Conservation (phyloP, 2,329 filamentous ascomycete species). For the Curvularia lunata region DNA sequence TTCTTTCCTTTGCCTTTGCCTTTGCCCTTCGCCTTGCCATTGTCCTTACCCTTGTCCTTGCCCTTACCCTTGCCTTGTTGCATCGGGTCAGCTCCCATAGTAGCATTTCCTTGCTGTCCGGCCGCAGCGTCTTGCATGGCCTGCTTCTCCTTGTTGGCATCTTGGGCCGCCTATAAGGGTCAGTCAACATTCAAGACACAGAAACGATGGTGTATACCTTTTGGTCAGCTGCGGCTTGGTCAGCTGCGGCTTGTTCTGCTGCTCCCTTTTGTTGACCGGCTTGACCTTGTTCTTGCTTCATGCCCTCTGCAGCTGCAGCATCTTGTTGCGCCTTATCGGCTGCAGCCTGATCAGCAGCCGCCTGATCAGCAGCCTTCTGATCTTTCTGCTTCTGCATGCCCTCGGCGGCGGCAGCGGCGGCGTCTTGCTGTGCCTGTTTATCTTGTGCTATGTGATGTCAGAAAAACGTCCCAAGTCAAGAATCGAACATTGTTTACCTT, state of each 20-base stretch:
- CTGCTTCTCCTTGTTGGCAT: slow-evolving; percentile 4
- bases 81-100: neutral
- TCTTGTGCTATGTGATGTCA: slow-evolving; percentile 10
- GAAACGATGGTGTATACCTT: neutral
- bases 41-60: neutral
- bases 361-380: too few species aligned
- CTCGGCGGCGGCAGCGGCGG: neutral
- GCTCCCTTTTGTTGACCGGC: too few species aligned
- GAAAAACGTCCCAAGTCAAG: neutral
- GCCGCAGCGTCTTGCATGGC: neutral
- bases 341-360: neutral
- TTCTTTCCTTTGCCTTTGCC: too few species aligned
- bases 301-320: too few species aligned
- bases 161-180: neutral
- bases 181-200: neutral
- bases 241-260: neutral
- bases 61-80: slow-evolving; percentile 6
- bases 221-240: slow-evolving; percentile 12
- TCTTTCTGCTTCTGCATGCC: slow-evolving; percentile 1
- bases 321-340: too few species aligned
- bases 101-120: neutral
- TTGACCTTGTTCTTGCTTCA: too few species aligned
- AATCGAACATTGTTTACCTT: neutral
- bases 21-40: neutral
- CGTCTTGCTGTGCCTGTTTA: slow-evolving; percentile 11